These are phyloP conservation scores for Moesziomyces aphidis DNA, from an alignment of 1,284 basidiomycete species.

Conservation along the genomic window DNA sequence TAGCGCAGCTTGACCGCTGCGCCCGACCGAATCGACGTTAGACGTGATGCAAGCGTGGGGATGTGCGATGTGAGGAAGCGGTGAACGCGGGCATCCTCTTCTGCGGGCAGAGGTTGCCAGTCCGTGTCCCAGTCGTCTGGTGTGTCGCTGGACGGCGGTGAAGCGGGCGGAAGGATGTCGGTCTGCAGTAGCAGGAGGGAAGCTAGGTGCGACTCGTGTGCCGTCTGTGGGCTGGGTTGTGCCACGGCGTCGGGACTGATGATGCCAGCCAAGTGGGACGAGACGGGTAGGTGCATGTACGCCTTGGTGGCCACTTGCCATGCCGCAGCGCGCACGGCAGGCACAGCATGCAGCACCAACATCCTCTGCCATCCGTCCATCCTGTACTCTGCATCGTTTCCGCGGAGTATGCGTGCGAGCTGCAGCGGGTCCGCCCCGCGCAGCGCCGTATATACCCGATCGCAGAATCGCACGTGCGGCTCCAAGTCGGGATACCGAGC, in stretches of 20 bases:
- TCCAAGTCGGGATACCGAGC: background rate
- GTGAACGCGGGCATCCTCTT: conserved; percentile 10
- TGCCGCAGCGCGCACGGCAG: conserved; percentile 12
- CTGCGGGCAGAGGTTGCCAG: too few relatives aligned
- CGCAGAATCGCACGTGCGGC: conserved; percentile 8
- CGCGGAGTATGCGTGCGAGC: conserved; percentile 3
- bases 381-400: background rate
- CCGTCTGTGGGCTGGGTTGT: too few relatives aligned
- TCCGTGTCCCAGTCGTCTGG: background rate
- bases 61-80: conserved; percentile 13
- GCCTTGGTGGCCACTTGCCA: conserved; percentile 30
- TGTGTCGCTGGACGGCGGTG: background rate
- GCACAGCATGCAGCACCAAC: conserved; percentile 18
- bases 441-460: conserved; percentile 15
- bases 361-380: conserved; percentile 34
- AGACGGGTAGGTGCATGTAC: conserved; percentile 37
- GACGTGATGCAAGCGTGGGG: conserved; percentile 5
- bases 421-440: conserved; percentile 20
- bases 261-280: background rate
- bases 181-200: background rate
- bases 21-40: conserved; percentile 11
- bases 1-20: conserved; percentile 21
- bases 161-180: background rate
- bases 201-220: background rate
- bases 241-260: background rate